These are phyloP conservation scores for Poterioochromonas sp. DNA, from an alignment of 352 stramenopile species.

Conservation along the genomic window DNA sequence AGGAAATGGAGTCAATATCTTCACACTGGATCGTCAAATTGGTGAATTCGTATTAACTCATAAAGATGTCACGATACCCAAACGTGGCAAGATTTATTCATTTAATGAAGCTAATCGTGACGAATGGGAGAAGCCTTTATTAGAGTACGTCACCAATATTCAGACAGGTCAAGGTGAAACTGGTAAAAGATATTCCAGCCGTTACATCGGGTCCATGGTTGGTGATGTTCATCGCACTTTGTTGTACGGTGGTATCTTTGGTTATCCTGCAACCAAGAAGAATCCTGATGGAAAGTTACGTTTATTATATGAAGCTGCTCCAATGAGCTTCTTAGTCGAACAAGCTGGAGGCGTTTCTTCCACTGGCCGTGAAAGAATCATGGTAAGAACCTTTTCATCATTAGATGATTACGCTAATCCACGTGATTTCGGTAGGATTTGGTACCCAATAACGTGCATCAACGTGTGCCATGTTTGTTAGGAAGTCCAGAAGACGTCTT, in stretches of 20 bases:
- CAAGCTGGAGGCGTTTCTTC: slow-evolving; percentile 79
- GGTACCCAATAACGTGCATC: slow-evolving; percentile 49
- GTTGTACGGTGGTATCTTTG: slow-evolving; percentile 93
- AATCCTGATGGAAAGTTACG: slow-evolving; percentile 75
- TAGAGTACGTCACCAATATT: slow-evolving; percentile 56
- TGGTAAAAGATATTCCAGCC: slow-evolving; percentile 64
- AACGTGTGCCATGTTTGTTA: slow-evolving; percentile 63
- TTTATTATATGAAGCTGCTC: slow-evolving; percentile 93
- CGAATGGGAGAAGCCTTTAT: slow-evolving; percentile 75
- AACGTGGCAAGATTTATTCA: slow-evolving; percentile 92
- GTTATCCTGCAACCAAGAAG: slow-evolving; percentile 83
- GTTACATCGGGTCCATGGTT: slow-evolving; percentile 97
- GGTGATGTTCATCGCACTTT: slow-evolving; percentile 95
- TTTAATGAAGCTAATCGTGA: slow-evolving; percentile 94
- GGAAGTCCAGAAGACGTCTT: slow-evolving; percentile 59
- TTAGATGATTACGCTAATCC: slow-evolving; percentile 9
- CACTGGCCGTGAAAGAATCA: slow-evolving; percentile 65
- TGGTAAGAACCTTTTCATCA: slow-evolving; percentile 46
- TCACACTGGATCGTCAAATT: slow-evolving; percentile 89
- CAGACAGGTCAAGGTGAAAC: slow-evolving; percentile 58
- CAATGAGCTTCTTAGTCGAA: slow-evolving; percentile 94
- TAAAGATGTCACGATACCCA: slow-evolving; percentile 84
- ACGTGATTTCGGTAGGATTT: background rate
- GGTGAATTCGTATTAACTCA: slow-evolving; percentile 95
- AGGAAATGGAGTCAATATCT: slow-evolving; percentile 85